Evolutionary conservation across 768 basidiomycete genomes (phyloP).

Genomic region (Pisolithus microcarpus): DNA sequence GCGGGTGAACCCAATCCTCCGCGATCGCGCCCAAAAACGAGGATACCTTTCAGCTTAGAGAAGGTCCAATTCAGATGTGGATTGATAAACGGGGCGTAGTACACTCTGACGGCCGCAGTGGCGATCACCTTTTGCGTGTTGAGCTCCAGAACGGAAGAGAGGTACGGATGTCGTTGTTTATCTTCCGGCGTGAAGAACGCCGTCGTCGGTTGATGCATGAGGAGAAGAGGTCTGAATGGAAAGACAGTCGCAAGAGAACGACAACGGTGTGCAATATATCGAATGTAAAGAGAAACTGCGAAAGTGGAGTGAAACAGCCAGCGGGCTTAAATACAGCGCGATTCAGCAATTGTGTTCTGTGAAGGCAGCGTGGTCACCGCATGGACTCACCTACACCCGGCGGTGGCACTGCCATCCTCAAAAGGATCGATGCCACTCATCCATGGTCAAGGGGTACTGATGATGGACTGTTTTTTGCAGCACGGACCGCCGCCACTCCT

Average conservation of each 20-base stretch:
- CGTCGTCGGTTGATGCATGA: constrained; percentile 26
- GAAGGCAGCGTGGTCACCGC: constrained; percentile 28
- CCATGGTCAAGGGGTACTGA: constrained; percentile 20
- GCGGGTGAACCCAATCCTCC: constrained; percentile 13
- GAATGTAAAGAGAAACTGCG: constrained; percentile 12
- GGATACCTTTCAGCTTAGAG: constrained; percentile 51
- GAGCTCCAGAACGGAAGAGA: constrained; percentile 33
- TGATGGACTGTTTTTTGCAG: constrained; percentile 13
- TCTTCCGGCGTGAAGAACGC: constrained; percentile 31
- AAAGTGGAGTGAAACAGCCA: constrained; percentile 3
- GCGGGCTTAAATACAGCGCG: constrained; percentile 27
- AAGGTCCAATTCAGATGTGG: constrained; percentile 49
- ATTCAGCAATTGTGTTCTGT: constrained; percentile 21
- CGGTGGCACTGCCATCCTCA: constrained; percentile 27
- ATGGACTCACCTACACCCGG: constrained; percentile 24
- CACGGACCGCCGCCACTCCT: constrained; percentile 11
- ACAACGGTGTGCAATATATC: constrained; percentile 9
- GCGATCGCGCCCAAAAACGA: constrained; percentile 44
- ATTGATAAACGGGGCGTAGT: constrained; percentile 49
- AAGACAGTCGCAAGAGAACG: constrained; percentile 10
- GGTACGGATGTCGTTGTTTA: constrained; percentile 33
- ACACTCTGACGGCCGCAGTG: constrained; percentile 50
- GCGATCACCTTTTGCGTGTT: constrained; percentile 43
- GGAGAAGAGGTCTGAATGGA: constrained; percentile 4
- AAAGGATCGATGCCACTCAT: constrained; percentile 14